Conservation (phyloP, 1,284 basidiomycete genomes). For the Melampsora larici-populina region DNA sequence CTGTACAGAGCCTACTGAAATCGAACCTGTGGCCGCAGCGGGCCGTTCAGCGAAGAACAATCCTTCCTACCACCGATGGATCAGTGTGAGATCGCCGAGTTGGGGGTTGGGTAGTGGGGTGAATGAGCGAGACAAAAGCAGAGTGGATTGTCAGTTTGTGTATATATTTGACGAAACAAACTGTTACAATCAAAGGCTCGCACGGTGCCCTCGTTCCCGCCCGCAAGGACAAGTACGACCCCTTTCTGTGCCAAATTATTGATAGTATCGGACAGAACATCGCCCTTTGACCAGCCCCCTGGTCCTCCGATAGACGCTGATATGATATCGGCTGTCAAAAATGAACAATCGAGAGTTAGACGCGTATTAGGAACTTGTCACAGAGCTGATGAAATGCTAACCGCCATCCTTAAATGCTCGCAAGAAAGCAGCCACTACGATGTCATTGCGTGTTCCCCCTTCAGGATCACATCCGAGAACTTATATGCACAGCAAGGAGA, state of each 20-base stretch:
- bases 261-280: not conserved
- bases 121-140: too few relatives aligned
- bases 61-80: not conserved
- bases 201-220: conserved; percentile 19
- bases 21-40: not conserved
- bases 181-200: not conserved
- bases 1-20: not conserved
- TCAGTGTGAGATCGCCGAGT: not conserved
- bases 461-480: conserved; percentile 13
- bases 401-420: conserved; percentile 11
- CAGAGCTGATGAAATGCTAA: not conserved
- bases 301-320: conserved; percentile 3
- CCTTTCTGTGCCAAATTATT: not conserved
- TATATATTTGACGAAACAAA: not conserved
- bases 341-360: not conserved
- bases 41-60: conserved; percentile 14
- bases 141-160: too few relatives aligned
- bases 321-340: conserved; percentile 16
- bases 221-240: not conserved
- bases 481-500: not conserved
- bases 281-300: conserved; percentile 19
- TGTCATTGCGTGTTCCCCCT: conserved; percentile 8
- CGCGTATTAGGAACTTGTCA: not conserved
- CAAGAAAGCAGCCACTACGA: conserved; percentile 6
- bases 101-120: too few relatives aligned